A percentile compares a stretch with the other conserved stretches of the same genome.
Conservation (phyloP, 768 basidiomycete genomes). For the Pisolithus marmoratus region DNA sequence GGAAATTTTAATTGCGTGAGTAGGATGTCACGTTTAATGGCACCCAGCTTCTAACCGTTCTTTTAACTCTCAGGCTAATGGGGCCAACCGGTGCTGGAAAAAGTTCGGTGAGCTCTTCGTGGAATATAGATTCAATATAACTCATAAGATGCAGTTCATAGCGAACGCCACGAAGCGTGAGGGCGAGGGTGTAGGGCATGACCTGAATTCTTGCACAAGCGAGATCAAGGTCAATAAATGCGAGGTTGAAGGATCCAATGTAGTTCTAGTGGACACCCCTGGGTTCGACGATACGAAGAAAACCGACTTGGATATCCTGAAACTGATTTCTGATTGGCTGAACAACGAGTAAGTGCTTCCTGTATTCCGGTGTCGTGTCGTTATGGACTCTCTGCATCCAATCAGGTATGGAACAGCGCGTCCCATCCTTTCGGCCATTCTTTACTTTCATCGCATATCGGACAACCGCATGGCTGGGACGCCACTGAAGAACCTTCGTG, state of each 20-base stretch:
- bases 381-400: not conserved
- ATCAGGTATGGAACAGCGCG: constrained; percentile 3
- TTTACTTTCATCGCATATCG: constrained; percentile 38
- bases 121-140: not conserved
- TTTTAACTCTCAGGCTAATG: constrained; percentile 5
- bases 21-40: not conserved
- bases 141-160: constrained; percentile 6
- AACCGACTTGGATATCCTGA: constrained; percentile 39
- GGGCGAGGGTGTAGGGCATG: constrained; percentile 3
- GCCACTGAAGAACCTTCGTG: constrained; percentile 27
- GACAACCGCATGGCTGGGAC: constrained; percentile 33
- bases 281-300: constrained; percentile 46
- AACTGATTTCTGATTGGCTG: constrained; percentile 34
- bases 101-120: constrained; percentile 11
- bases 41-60: too few species aligned
- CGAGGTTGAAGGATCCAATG: constrained; percentile 15
- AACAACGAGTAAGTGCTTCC: not conserved
- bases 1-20: constrained; percentile 10
- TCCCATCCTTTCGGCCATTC: constrained; percentile 26
- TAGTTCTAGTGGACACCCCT: constrained; percentile 48
- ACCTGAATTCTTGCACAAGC: constrained; percentile 9
- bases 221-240: constrained; percentile 4
- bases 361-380: not conserved
- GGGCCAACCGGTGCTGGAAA: constrained; percentile 21
- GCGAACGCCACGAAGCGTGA: not conserved